A percentile compares a stretch with the other conserved stretches of the same genome.
Conservation (phyloP, 441 rosid species). For the Metrosideros polymorpha region DNA sequence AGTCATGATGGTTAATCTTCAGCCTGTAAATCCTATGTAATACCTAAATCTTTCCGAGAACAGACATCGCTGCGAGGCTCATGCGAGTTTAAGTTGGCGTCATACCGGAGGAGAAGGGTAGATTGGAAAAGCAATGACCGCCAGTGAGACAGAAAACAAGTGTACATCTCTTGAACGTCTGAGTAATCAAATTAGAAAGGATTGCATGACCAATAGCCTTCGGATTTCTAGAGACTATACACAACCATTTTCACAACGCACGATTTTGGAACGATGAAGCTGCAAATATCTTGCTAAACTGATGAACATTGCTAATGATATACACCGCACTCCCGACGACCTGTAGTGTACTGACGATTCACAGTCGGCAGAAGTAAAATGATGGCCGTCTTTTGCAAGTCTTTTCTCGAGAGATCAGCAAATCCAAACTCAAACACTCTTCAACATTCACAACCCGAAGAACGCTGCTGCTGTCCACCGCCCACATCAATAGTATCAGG, state of each 20-base stretch:
- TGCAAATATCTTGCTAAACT: neutral
- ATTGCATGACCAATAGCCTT: neutral
- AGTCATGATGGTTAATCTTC: neutral
- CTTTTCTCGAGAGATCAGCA: neutral
- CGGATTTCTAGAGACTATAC: neutral
- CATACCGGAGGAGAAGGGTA: neutral
- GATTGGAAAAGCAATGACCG: neutral
- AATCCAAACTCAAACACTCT: neutral
- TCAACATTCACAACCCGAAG: slow-evolving; percentile 27
- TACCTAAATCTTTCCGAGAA: neutral
- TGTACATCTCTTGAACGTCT: neutral
- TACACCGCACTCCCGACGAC: neutral
- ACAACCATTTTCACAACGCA: neutral
- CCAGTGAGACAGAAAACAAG: neutral
- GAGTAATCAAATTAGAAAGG: neutral
- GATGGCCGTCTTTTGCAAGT: neutral
- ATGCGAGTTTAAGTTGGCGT: neutral
- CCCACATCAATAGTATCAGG: slow-evolving; percentile 25
- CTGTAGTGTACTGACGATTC: neutral
- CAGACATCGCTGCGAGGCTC: neutral
- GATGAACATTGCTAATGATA: neutral
- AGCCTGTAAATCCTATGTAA: neutral
- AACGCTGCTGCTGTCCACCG: slow-evolving; percentile 24
- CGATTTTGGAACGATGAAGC: neutral
- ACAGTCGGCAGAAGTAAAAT: neutral